Percentiles rank a stretch among this genome's conserved stretches.
These are phyloP conservation scores for Cladosporium sp. DNA, from an alignment of 2,329 filamentous ascomycete species.

Conservation along the genomic window DNA sequence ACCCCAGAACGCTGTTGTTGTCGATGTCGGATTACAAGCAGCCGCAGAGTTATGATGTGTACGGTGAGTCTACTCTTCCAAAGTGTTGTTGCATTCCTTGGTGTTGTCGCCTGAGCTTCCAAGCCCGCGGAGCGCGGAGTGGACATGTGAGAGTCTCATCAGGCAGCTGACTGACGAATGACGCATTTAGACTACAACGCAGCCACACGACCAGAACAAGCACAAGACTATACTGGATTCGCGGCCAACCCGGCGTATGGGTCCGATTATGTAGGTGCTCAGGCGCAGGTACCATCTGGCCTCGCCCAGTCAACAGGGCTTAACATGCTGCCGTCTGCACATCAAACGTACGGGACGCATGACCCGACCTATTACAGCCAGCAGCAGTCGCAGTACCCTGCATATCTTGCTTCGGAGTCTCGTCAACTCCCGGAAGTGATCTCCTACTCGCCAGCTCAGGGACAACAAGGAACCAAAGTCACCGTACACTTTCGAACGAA, in stretches of 20 bases:
- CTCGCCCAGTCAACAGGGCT: constrained; percentile 39
- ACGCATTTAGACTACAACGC: constrained; percentile 52
- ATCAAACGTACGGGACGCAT: constrained; percentile 43
- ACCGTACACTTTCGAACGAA: constrained; percentile 69
- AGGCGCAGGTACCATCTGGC: constrained; percentile 47
- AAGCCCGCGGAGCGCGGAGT: constrained; percentile 16
- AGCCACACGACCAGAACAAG: constrained; percentile 56
- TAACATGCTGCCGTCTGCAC: constrained; percentile 38
- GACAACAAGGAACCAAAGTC: constrained; percentile 64
- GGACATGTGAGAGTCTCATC: constrained; percentile 26
- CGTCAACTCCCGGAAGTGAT: constrained; percentile 60
- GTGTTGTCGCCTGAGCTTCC: not conserved
- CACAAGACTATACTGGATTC: constrained; percentile 46
- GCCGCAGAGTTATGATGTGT: constrained; percentile 67
- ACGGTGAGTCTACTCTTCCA: constrained; percentile 60
- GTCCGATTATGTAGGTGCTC: constrained; percentile 45
- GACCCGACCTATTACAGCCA: constrained; percentile 45
- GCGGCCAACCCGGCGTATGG: constrained; percentile 44
- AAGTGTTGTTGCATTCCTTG: not conserved
- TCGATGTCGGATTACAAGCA: constrained; percentile 83
- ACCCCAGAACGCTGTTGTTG: constrained; percentile 43
- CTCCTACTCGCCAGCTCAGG: constrained; percentile 65
- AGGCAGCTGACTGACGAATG: constrained; percentile 42
- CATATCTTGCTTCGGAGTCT: constrained; percentile 60
- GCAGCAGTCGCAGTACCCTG: constrained; percentile 59